These are phyloP conservation scores for Vitis rupestris DNA, from an alignment of 164 flowering plant genomes.

Conservation along the genomic window DNA sequence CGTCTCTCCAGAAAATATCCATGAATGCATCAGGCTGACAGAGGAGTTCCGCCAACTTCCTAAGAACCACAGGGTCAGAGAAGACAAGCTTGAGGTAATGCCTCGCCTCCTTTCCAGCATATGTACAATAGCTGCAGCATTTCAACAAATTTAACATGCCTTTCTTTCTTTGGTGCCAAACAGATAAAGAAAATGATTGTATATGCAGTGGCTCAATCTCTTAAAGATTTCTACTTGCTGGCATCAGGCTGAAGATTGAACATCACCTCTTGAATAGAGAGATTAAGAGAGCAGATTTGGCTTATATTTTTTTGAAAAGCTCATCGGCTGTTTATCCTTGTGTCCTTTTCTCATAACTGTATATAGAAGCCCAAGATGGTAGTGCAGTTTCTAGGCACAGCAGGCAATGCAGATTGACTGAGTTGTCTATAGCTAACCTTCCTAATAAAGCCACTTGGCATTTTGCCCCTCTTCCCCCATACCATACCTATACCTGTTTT, in stretches of 20 bases:
- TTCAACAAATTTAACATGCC: not conserved
- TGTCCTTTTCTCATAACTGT: not conserved
- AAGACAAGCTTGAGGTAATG: constrained; percentile 83
- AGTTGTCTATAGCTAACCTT: no score
- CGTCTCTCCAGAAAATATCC: constrained; percentile 79
- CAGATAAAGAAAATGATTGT: constrained; percentile 78
- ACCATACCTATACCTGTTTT: no score
- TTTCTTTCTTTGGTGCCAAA: constrained; percentile 5
- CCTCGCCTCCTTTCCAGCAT: not conserved
- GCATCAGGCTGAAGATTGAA: not conserved
- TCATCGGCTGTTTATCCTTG: not conserved
- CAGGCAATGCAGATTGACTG: no score
- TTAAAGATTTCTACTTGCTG: constrained; percentile 34
- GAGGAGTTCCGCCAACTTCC: constrained; percentile 77
- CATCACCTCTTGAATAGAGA: no score
- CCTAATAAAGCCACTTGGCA: no score
- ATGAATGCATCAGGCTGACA: constrained; percentile 58
- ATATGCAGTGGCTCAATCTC: constrained; percentile 47
- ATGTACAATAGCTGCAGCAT: not conserved
- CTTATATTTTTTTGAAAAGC: no score
- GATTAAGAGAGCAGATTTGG: no score
- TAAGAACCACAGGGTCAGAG: constrained; percentile 58
- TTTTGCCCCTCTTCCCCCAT: no score
- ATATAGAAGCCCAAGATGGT: not conserved
- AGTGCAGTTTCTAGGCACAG: not conserved